Conservation (phyloP, 495 filamentous ascomycete species). For the Pyronema domesticum region DNA sequence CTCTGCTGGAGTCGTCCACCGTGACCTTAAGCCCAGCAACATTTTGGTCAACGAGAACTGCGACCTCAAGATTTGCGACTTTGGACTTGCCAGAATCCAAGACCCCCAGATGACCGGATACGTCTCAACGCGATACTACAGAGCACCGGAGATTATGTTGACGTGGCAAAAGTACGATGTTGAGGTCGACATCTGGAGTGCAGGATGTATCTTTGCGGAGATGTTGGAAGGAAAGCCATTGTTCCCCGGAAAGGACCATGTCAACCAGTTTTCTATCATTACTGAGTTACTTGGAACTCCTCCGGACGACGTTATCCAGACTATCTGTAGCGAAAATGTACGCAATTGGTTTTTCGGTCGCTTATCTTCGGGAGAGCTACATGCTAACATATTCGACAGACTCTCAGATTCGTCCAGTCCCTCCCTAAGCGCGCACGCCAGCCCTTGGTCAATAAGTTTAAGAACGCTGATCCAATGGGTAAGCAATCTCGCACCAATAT, state of each 20-base stretch:
- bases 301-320: constrained; percentile 94
- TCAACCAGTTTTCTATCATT: constrained; percentile 99
- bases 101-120: constrained; percentile 99
- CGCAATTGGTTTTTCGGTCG: constrained; percentile 23
- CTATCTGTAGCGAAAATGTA: constrained; percentile 96
- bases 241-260: constrained; percentile 97
- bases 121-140: constrained; percentile 95
- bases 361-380: constrained; percentile 3
- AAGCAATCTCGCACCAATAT: constrained; percentile 22
- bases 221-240: constrained; percentile 98
- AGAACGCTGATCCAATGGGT: constrained; percentile 87
- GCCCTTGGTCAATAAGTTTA: constrained; percentile 80
- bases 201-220: constrained; percentile 96
- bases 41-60: constrained; percentile 99
- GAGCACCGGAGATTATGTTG: constrained; percentile 98
- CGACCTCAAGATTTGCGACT: constrained; percentile 98
- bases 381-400: constrained; percentile 36
- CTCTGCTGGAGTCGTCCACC: constrained; percentile 92
- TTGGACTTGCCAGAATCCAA: constrained; percentile 90
- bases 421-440: constrained; percentile 90
- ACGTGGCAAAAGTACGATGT: constrained; percentile 99
- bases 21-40: constrained; percentile 94
- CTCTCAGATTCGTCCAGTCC: constrained; percentile 90
- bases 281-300: constrained; percentile 96
- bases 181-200: constrained; percentile 98